Conservation (phyloP, 2,329 filamentous ascomycete species). For the Aspergillus unguis region DNA sequence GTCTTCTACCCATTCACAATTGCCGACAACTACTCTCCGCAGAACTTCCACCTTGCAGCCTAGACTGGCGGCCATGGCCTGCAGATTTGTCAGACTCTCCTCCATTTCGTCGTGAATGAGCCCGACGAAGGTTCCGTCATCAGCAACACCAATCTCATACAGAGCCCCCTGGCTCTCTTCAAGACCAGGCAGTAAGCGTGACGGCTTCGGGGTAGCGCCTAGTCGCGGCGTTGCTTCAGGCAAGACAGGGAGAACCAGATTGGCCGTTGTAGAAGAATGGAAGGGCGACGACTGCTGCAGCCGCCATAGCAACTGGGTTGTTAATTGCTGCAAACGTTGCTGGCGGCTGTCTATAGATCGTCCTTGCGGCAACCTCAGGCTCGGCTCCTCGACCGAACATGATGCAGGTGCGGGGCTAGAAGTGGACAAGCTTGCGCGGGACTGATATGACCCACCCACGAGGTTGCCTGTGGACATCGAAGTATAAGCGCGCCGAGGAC, state of each 20-base stretch:
- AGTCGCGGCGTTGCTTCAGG: slow-evolving; percentile 63
- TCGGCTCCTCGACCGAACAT: slow-evolving; percentile 31
- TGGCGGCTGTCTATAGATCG: slow-evolving; percentile 70
- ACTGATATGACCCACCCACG: slow-evolving; percentile 52
- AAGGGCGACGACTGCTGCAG: slow-evolving; percentile 92
- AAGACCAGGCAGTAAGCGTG: slow-evolving; percentile 65
- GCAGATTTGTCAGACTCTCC: slow-evolving; percentile 80
- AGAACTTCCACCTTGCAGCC: slow-evolving; percentile 81
- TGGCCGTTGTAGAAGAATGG: slow-evolving; percentile 73
- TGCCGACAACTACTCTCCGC: slow-evolving; percentile 77
- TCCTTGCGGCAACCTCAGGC: slow-evolving; percentile 37
- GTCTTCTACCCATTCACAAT: slow-evolving; percentile 60
- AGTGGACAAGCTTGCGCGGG: slow-evolving; percentile 26
- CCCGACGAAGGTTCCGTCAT: slow-evolving; percentile 87
- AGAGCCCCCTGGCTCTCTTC: slow-evolving; percentile 91
- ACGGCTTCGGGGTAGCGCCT: slow-evolving; percentile 52
- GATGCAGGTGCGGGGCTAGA: slow-evolving; percentile 15
- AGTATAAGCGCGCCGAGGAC: slow-evolving; percentile 70
- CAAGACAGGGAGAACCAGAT: slow-evolving; percentile 70
- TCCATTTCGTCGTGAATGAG: slow-evolving; percentile 87
- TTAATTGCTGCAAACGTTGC: slow-evolving; percentile 82
- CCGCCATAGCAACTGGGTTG: slow-evolving; percentile 91
- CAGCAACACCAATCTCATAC: slow-evolving; percentile 94
- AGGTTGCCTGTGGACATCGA: slow-evolving; percentile 64
- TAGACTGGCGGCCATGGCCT: slow-evolving; percentile 86